Evolutionary conservation across 164 flowering plant genomes (phyloP).

Genomic region (Berberis vulgaris): DNA sequence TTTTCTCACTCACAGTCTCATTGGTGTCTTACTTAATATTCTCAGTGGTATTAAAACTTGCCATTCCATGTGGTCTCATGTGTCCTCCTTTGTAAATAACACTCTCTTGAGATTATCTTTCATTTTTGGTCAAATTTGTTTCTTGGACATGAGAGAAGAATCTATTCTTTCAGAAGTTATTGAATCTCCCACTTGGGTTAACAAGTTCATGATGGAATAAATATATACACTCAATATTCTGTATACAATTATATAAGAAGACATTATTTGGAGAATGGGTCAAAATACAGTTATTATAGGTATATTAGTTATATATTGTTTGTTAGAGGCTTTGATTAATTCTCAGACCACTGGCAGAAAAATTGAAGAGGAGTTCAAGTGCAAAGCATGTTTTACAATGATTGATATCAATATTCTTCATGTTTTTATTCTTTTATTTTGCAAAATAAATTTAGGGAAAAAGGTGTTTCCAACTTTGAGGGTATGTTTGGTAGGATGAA

Average conservation of each 20-base stretch:
- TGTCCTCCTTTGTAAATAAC: constrained; percentile 14
- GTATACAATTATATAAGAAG: too few relatives aligned
- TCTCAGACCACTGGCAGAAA: too few relatives aligned
- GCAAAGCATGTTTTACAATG: constrained; percentile 1
- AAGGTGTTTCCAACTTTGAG: too few relatives aligned
- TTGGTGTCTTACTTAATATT: constrained; percentile 6
- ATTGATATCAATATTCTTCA: not conserved
- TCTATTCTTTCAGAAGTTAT: constrained; percentile 11
- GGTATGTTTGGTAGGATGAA: too few relatives aligned
- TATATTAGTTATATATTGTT: too few relatives aligned
- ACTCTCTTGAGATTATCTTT: not conserved
- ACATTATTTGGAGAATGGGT: not conserved
- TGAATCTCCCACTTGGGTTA: not conserved
- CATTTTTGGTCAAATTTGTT: constrained; percentile 13
- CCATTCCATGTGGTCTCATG: constrained; percentile 50
- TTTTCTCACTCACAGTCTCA: constrained; percentile 8
- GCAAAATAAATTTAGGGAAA: too few relatives aligned
- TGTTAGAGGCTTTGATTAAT: too few relatives aligned
- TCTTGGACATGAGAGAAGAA: constrained; percentile 8
- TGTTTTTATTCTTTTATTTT: too few relatives aligned
- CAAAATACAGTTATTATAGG: not conserved
- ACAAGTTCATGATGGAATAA: not conserved
- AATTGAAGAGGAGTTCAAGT: not conserved
- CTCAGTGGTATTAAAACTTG: constrained; percentile 4
- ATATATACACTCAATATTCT: too few relatives aligned